Evolutionary conservation across 2,329 filamentous ascomycete genomes (phyloP).

Genomic region (Drechslerella stenobrocha): DNA sequence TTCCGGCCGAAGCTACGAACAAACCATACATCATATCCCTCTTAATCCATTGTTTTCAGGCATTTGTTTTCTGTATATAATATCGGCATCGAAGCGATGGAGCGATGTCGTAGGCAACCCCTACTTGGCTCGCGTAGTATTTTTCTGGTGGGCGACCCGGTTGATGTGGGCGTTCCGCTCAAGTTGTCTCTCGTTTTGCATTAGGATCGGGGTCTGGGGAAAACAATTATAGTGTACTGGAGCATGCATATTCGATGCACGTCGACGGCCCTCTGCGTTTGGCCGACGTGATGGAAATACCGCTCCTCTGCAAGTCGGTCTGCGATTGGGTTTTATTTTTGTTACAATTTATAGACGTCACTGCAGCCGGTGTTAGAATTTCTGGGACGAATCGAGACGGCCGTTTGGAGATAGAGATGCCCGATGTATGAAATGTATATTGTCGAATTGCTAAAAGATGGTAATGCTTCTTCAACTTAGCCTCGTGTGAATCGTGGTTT

Average conservation of each 20-base stretch:
- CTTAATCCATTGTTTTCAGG: neutral
- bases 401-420: too few relatives aligned
- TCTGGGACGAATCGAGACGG: slow-evolving; percentile 1
- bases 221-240: neutral
- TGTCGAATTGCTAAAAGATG: too few relatives aligned
- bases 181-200: neutral
- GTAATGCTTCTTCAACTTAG: too few relatives aligned
- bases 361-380: neutral
- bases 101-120: slow-evolving; percentile 21
- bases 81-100: slow-evolving; percentile 29
- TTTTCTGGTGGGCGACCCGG: slow-evolving; percentile 23
- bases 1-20: neutral
- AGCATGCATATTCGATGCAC: neutral
- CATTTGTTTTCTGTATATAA: slow-evolving; percentile 15
- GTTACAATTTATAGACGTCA: neutral
- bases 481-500: too few relatives aligned
- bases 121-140: slow-evolving; percentile 25
- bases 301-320: too few relatives aligned
- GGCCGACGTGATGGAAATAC: too few relatives aligned
- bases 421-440: too few relatives aligned
- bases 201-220: slow-evolving; percentile 11
- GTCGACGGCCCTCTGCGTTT: neutral
- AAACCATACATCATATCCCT: slow-evolving; percentile 13
- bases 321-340: neutral
- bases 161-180: slow-evolving; percentile 12